Evolutionary conservation across 2,329 filamentous ascomycete species (phyloP), one percentile per base, ranked within the genome.

Genomic region (Teratosphaeria pseudoeucalypti): DNA sequence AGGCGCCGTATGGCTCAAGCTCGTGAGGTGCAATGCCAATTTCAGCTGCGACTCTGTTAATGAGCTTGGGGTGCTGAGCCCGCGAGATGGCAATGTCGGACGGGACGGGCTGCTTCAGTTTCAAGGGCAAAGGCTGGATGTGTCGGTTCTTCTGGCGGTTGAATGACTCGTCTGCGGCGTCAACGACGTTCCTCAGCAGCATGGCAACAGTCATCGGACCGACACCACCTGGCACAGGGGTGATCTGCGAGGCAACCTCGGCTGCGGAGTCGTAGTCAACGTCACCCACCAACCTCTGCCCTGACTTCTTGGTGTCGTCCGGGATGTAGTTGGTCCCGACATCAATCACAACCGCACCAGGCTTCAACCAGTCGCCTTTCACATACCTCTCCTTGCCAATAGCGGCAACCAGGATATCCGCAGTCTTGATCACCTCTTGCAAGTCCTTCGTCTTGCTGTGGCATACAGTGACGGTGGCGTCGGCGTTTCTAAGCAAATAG

Each of bases 131-230:
- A 26, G 94, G 90, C 6, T 84, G 82, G 63, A 95, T 89, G 66
- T 84, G 85, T 61, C 94, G 84, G 63, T 86, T 80, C 77, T 90
- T 95, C 73, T 95, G 88, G 62, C 84, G 83, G 64, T 94, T 89
- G 64, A 94, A 94, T 71, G 90, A 92, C 60, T 83, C 78, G 55
- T 86, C 87, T 39, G 94, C 88, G 37, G 92, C 87, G 67, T 92
- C 88, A 58, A 97, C 88, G 9, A 97, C 92, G 71, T 99, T 99
- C 75, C 95, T 89, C 68, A 99, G 79, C 55, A 99, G 81, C 94
- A 99, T 99, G 61, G 94, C 94, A 64, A 99, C 92, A 2, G 94
- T 99, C 94, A 99, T 99, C 56, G 94, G 94, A 0, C 94, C 94
- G 61, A 99, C 94, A 74, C 94, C 94, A 60, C 94, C 94, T 1